Percentiles rank a stretch among this genome's conserved stretches.
Evolutionary conservation across 2,329 filamentous ascomycete genomes (phyloP).

Genomic region (Metarhizium robertsii): DNA sequence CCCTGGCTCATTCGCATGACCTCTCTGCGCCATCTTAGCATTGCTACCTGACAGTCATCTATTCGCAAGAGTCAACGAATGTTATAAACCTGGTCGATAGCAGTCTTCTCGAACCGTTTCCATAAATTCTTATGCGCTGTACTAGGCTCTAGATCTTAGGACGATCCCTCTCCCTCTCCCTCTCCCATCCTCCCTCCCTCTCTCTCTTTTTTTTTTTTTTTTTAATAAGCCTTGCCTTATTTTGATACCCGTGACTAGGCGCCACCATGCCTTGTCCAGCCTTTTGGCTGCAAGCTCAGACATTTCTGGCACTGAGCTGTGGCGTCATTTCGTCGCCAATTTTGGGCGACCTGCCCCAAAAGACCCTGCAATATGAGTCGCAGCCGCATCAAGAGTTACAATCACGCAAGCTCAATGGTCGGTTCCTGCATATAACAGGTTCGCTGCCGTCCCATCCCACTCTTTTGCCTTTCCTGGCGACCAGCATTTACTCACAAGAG

Average conservation of each 20-base stretch:
- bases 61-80: not conserved
- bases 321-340: slow-evolving; percentile 15
- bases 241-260: not conserved
- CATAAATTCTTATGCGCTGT: too few relatives aligned
- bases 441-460: slow-evolving; percentile 17
- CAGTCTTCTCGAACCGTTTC: too few relatives aligned
- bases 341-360: slow-evolving; percentile 11
- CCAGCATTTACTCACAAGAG: slow-evolving; percentile 2
- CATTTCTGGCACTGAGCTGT: slow-evolving; percentile 14
- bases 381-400: slow-evolving; percentile 9
- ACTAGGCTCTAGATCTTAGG: too few relatives aligned
- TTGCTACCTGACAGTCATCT: not conserved
- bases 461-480: not conserved
- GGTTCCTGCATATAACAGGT: slow-evolving; percentile 87
- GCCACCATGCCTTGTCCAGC: slow-evolving; percentile 15
- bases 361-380: not conserved
- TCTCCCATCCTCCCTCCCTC: too few relatives aligned
- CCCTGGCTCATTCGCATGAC: not conserved
- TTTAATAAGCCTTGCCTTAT: not conserved
- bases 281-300: slow-evolving; percentile 20
- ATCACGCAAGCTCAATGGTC: slow-evolving; percentile 51
- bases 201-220: not conserved
- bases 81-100: not conserved
- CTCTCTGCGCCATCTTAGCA: slow-evolving; percentile 1
- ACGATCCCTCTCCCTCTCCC: too few relatives aligned